phyloP scores from a whole-genome alignment of 192 early-diverging fungal species.

The Coemansia sp. region DNA sequence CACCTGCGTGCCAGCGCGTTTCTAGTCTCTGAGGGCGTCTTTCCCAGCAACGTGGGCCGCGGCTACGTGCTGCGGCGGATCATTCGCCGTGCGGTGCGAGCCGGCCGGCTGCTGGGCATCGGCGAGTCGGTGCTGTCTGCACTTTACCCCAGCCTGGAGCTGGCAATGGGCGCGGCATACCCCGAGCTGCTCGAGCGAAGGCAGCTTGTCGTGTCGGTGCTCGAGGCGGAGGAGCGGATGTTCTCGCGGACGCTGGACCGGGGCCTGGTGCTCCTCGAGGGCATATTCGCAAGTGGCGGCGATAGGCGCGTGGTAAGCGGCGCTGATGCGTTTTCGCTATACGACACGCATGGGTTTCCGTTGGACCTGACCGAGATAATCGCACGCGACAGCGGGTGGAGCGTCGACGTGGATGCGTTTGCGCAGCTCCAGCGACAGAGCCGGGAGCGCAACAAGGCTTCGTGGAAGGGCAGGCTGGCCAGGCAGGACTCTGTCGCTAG shows the following conservation, averaged over 20 bases:
- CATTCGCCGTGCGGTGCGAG: slow-evolving; percentile 89
- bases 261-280: slow-evolving; percentile 90
- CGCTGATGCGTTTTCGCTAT: slow-evolving; percentile 89
- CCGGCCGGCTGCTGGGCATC: slow-evolving; percentile 86
- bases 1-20: slow-evolving; percentile 95
- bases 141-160: slow-evolving; percentile 88
- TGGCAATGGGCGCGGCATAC: slow-evolving; percentile 88
- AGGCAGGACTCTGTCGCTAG: slow-evolving; percentile 71
- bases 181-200: slow-evolving; percentile 82
- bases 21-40: slow-evolving; percentile 92
- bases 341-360: slow-evolving; percentile 99
- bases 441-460: slow-evolving; percentile 69
- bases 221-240: slow-evolving; percentile 89
- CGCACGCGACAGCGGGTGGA: slow-evolving; percentile 91
- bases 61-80: slow-evolving; percentile 98
- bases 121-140: slow-evolving; percentile 85
- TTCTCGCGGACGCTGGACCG: slow-evolving; percentile 94
- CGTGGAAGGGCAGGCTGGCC: slow-evolving; percentile 57
- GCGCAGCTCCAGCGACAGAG: slow-evolving; percentile 75
- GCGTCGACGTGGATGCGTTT: slow-evolving; percentile 82
- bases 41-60: slow-evolving; percentile 97
- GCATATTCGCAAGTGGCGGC: slow-evolving; percentile 60
- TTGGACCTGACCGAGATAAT: slow-evolving; percentile 95
- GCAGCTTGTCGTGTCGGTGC: slow-evolving; percentile 80
- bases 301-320: slow-evolving; percentile 66